Evolutionary conservation across 2,329 filamentous ascomycete species (phyloP).

Genomic region (Thielaviopsis cerberus): DNA sequence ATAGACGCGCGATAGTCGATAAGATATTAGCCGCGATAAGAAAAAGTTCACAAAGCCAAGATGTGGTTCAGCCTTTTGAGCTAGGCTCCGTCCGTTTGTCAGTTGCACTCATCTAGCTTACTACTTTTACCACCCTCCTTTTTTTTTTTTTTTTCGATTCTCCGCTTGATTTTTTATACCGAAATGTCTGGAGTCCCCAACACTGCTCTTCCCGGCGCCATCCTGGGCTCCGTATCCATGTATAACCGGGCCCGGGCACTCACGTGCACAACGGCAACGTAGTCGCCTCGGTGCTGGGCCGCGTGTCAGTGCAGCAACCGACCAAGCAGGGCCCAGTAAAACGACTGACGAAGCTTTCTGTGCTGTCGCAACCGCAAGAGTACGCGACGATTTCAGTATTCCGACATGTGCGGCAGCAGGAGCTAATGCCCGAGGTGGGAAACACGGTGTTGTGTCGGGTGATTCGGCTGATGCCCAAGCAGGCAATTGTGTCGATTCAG

Average conservation of each 20-base stretch:
- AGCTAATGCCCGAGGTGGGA: conserved; percentile 65
- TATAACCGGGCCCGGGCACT: conserved; percentile 64
- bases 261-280: conserved; percentile 60
- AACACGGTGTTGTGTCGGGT: conserved; percentile 70
- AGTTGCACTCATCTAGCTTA: not conserved
- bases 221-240: conserved; percentile 47
- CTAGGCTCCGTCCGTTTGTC: too few relatives aligned
- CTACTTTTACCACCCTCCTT: not conserved
- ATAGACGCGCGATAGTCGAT: not conserved
- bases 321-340: conserved; percentile 34
- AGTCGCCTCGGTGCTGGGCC: conserved; percentile 66
- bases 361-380: conserved; percentile 23
- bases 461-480: conserved; percentile 65
- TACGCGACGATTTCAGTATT: conserved; percentile 39
- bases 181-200: conserved; percentile 18
- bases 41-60: conserved; percentile 3
- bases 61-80: not conserved
- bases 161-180: not conserved
- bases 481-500: conserved; percentile 72
- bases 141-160: not conserved
- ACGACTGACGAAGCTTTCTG: conserved; percentile 39
- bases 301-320: conserved; percentile 36
- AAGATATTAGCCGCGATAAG: conserved; percentile 5
- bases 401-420: conserved; percentile 33
- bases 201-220: conserved; percentile 64